A percentile compares a stretch with the other conserved stretches of the same genome.
phyloP scores from a whole-genome alignment of 108 stramenopile genomes.

The Bacterosira constricta region DNA sequence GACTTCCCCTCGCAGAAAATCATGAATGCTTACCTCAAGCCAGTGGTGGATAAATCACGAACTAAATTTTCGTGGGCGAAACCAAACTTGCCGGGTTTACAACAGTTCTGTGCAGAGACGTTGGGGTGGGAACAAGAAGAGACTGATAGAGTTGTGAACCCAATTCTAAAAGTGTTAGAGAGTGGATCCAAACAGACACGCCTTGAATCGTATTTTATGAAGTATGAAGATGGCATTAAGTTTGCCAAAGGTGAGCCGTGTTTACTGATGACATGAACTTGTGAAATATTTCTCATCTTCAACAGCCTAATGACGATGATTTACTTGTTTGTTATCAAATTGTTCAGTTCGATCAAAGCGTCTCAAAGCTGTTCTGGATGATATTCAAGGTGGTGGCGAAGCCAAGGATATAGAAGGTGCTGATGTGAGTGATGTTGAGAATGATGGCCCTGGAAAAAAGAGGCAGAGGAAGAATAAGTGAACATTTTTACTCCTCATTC shows the following conservation, averaged over 20 bases:
- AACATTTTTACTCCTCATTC: no score
- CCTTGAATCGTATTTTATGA: constrained; percentile 93
- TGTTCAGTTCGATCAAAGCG: constrained; percentile 71
- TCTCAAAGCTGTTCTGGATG: constrained; percentile 55
- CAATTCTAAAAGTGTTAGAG: constrained; percentile 72
- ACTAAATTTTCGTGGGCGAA: constrained; percentile 84
- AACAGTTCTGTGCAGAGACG: constrained; percentile 66
- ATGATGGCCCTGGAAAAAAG: background rate
- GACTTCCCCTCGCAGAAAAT: constrained; percentile 83
- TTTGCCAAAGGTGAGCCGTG: no score
- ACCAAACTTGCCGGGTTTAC: constrained; percentile 77
- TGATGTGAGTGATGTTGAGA: background rate
- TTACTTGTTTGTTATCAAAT: no score
- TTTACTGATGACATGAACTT: no score
- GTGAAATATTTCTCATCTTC: no score
- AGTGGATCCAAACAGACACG: constrained; percentile 73
- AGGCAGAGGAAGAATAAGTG: no score
- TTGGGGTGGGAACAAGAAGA: constrained; percentile 86
- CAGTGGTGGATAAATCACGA: constrained; percentile 78
- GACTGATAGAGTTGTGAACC: constrained; percentile 69
- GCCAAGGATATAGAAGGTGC: background rate
- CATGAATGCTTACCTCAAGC: constrained; percentile 80
- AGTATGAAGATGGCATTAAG: constrained; percentile 90
- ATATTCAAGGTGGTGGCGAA: constrained; percentile 22
- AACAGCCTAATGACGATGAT: no score